These are phyloP conservation scores for Coniochaeta sp. DNA, from an alignment of 2,329 filamentous ascomycete species.

Conservation along the genomic window DNA sequence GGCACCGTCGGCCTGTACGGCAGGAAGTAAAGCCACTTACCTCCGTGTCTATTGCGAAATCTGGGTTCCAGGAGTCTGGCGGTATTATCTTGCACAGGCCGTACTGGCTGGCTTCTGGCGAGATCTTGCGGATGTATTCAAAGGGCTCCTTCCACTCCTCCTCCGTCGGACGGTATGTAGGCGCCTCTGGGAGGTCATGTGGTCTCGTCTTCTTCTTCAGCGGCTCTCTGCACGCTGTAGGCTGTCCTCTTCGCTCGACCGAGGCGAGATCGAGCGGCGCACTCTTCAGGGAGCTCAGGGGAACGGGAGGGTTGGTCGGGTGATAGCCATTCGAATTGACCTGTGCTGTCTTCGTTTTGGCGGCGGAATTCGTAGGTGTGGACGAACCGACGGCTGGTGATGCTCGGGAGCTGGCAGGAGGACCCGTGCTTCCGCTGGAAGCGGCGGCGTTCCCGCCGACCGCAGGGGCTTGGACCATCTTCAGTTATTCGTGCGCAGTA, in stretches of 20 bases:
- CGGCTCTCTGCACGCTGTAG: slow-evolving; percentile 67
- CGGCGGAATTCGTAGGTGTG: slow-evolving; percentile 22
- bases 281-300: slow-evolving; percentile 50
- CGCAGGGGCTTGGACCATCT: slow-evolving; percentile 14
- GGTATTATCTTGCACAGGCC: slow-evolving; percentile 96
- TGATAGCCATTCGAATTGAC: slow-evolving; percentile 48
- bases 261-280: slow-evolving; percentile 74
- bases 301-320: slow-evolving; percentile 40
- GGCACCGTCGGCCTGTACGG: background rate
- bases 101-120: slow-evolving; percentile 76
- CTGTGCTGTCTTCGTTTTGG: slow-evolving; percentile 42
- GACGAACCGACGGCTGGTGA: slow-evolving; percentile 39
- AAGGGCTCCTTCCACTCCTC: slow-evolving; percentile 95
- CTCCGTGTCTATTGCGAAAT: slow-evolving; percentile 95
- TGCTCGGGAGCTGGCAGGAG: slow-evolving; percentile 43
- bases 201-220: slow-evolving; percentile 72
- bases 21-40: slow-evolving; percentile 41
- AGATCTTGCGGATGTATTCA: slow-evolving; percentile 88
- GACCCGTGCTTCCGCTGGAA: slow-evolving; percentile 17
- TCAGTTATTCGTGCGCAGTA: background rate
- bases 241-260: slow-evolving; percentile 84
- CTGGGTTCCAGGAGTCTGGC: slow-evolving; percentile 86
- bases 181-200: slow-evolving; percentile 82
- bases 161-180: slow-evolving; percentile 81
- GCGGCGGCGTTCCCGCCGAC: slow-evolving; percentile 9